Conservation (phyloP, 805 yeast species). For the Wickerhamomyces chambardii region DNA sequence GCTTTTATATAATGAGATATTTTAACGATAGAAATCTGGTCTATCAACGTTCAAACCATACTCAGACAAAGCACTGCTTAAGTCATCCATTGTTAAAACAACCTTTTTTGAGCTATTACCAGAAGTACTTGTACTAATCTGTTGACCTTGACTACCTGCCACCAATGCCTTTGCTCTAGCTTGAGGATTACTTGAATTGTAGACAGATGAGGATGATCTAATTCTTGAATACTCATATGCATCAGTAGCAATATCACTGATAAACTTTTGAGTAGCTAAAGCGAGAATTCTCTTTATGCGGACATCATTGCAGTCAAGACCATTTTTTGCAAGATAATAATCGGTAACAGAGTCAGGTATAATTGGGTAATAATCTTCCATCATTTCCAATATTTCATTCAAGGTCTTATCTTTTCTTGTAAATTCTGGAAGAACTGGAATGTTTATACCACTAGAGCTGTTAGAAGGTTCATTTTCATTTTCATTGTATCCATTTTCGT, state of each 20-base stretch:
- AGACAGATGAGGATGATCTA: constrained; percentile 81
- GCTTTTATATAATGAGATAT: background rate
- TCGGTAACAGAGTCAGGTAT: constrained; percentile 97
- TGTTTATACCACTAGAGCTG: background rate
- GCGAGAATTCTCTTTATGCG: constrained; percentile 81
- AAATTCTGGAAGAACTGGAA: constrained; percentile 49
- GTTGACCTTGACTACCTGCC: constrained; percentile 47
- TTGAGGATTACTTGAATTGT: constrained; percentile 79
- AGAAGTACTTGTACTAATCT: constrained; percentile 18
- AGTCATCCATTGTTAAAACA: constrained; percentile 86
- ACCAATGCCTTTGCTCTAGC: constrained; percentile 71
- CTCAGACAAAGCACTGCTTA: constrained; percentile 87
- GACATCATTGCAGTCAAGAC: constrained; percentile 72
- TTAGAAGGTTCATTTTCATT: constrained; percentile 6
- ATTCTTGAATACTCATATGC: constrained; percentile 95
- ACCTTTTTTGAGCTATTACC: constrained; percentile 60
- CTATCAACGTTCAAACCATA: constrained; percentile 85
- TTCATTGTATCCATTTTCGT: constrained; percentile 8
- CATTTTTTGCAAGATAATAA: constrained; percentile 79
- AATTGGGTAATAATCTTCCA: constrained; percentile 93
- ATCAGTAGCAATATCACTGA: constrained; percentile 90
- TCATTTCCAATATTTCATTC: constrained; percentile 73
- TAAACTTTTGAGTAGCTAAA: constrained; percentile 91
- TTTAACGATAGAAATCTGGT: constrained; percentile 86
- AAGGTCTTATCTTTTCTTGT: constrained; percentile 75